Base-by-base conservation (phyloP, 352 stramenopile genomes). In the Pythium rhizo-oryzae region DNA sequence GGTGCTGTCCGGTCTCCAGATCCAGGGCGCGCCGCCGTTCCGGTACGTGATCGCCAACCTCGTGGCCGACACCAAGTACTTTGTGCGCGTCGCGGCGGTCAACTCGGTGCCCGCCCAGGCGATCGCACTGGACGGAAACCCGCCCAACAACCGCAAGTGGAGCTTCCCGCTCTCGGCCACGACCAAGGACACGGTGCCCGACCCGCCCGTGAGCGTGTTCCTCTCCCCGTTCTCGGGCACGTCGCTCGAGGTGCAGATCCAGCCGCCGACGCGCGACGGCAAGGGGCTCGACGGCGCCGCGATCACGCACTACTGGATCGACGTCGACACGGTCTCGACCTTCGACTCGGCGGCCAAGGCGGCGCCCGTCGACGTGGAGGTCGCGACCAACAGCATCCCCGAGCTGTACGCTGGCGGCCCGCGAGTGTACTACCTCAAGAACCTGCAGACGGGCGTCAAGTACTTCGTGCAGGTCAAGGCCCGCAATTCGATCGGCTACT, bases 71-170 rank as follows among this genome's bases (percentile, higher is more conserved):
- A 91, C 79, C 57, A 84, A 79, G 23, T 99, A 99, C 74, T 98
- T 94, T 74, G 86, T 98, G 2, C 84, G 95, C 6, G 85, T 99
- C 28, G 90, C 93, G 4, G 95, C 95, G 18, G 71, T 89, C 12
- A 98, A 98, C 76, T 89, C 82, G 11, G 90, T 99, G 25, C 80
- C 81, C 1, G 75, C 90, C 16, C 93, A 98, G 75, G 69, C 82
- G 57, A 87, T 98, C 54, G 78, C 94, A 25, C 74, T 95, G 13
- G 77, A 77, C 51, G 87, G 87, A 13, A 85, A 87, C 33, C 82
- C 90, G 15, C 84, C 83, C 12, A 79, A 98, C 65, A 98, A 98
- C 66, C 94, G 93, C 21, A 89, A 97, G 65, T 99, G 96, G 95
- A 97, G 90, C 30, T 87, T 82, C 15, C 69, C 75, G 8, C 53